A percentile compares a stretch with the other conserved stretches of the same genome.
Evolutionary conservation across 202 grass and related monocot species (phyloP).

Genomic region (Sporobolus alterniflorus): DNA sequence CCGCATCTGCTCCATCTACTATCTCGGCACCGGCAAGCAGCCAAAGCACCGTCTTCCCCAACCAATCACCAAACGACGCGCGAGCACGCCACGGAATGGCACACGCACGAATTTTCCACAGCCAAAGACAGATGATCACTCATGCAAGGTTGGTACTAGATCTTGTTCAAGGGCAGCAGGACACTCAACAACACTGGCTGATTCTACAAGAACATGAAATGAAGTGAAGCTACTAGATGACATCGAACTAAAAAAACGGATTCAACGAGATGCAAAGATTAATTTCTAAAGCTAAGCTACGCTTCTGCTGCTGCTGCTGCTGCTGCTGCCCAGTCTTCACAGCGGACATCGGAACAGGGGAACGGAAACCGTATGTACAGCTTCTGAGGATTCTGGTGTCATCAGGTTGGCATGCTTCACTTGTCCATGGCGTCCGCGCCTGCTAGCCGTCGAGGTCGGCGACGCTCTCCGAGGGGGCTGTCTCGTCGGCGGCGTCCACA

Average conservation of each 20-base stretch:
- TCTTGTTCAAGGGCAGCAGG: neutral
- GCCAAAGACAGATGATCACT: neutral
- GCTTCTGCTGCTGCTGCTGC: constrained; percentile 14
- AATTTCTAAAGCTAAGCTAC: constrained; percentile 39
- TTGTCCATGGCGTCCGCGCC: constrained; percentile 25
- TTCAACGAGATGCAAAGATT: constrained; percentile 17
- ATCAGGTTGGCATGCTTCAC: constrained; percentile 26
- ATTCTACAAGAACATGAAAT: constrained; percentile 30
- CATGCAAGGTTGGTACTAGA: neutral
- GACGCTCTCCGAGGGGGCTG: constrained; percentile 34
- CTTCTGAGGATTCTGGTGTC: neutral
- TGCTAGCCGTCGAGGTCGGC: neutral
- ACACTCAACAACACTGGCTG: neutral
- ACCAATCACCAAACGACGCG: constrained; percentile 1
- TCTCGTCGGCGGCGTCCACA: constrained; percentile 25
- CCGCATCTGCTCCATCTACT: constrained; percentile 5
- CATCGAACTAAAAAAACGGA: constrained; percentile 6
- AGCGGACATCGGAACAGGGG: constrained; percentile 42
- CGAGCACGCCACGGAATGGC: neutral
- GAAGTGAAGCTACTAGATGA: constrained; percentile 16
- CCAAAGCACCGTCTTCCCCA: neutral
- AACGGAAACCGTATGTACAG: constrained; percentile 59
- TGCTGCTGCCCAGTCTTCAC: constrained; percentile 43
- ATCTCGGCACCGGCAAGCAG: neutral
- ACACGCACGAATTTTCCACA: neutral